Percentiles rank a stretch among this genome's conserved stretches.
These are phyloP conservation scores for Exophiala xenobiotica DNA, from an alignment of 2,329 filamentous ascomycete genomes.

Conservation along the genomic window DNA sequence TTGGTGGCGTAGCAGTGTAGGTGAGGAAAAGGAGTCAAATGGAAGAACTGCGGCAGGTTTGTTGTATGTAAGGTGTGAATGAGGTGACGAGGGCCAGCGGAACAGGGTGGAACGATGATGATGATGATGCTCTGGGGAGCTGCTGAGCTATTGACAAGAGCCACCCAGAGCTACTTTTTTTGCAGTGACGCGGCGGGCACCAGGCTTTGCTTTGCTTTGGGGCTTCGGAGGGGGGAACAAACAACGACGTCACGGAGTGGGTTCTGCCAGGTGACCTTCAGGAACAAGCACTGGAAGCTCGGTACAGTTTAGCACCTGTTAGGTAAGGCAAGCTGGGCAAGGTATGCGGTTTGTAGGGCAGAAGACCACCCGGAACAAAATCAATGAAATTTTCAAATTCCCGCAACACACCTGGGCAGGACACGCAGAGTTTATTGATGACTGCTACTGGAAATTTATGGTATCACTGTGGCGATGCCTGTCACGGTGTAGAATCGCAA, in stretches of 20 bases:
- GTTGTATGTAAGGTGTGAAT: no score
- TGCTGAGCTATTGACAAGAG: neutral
- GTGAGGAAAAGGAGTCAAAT: neutral
- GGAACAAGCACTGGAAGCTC: neutral
- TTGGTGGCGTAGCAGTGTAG: neutral
- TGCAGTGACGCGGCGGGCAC: constrained; percentile 10
- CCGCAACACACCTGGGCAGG: no score
- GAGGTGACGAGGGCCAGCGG: constrained; percentile 5
- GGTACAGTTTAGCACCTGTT: no score
- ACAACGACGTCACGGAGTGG: constrained; percentile 17
- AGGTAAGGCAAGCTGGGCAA: no score
- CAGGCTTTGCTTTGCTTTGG: constrained; percentile 1
- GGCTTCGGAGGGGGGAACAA: constrained; percentile 4
- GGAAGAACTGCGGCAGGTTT: neutral
- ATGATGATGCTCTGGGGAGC: neutral
- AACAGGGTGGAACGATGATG: constrained; percentile 18
- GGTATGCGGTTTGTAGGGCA: no score
- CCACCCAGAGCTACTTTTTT: neutral
- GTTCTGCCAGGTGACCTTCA: neutral
- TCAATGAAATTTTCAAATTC: no score
- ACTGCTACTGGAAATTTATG: neutral
- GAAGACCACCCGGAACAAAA: neutral
- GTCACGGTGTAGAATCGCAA: neutral
- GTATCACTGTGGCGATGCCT: constrained; percentile 14
- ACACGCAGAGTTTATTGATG: neutral